Evolutionary conservation across 352 stramenopile species (phyloP).

Genomic region (Phytophthora pinifolia): DNA sequence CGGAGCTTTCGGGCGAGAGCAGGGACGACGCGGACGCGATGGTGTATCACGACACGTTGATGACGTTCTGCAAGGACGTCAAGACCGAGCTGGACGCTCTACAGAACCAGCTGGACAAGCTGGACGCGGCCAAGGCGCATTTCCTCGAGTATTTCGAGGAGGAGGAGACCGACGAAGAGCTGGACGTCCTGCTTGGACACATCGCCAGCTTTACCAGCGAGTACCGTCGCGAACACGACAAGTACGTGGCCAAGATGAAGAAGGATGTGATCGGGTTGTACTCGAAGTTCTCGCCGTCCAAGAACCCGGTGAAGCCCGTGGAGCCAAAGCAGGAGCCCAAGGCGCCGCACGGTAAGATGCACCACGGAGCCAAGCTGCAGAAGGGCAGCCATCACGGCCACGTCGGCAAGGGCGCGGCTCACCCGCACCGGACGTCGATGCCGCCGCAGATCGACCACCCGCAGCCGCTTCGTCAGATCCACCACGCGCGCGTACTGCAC

Average conservation of each 20-base stretch:
- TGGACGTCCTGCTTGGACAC: conserved; percentile 72
- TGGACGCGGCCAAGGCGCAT: conserved; percentile 61
- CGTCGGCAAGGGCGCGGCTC: conserved; percentile 16
- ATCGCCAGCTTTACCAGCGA: conserved; percentile 78
- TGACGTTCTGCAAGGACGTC: conserved; percentile 61
- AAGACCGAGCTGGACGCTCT: conserved; percentile 58
- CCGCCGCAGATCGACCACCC: conserved; percentile 32
- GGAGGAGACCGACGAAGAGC: conserved; percentile 73
- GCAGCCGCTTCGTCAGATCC: conserved; percentile 29
- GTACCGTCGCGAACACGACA: conserved; percentile 70
- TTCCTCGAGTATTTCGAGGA: conserved; percentile 88
- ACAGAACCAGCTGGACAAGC: conserved; percentile 47
- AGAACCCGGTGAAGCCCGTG: conserved; percentile 28
- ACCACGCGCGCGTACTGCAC: conserved; percentile 30
- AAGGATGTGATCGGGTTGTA: conserved; percentile 37
- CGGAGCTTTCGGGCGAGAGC: conserved; percentile 31
- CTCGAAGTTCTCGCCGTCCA: conserved; percentile 34
- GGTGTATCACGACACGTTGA: conserved; percentile 47
- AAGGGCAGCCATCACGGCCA: conserved; percentile 14
- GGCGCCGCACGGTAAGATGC: conserved; percentile 18
- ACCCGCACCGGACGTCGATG: conserved; percentile 26
- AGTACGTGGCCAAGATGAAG: conserved; percentile 59
- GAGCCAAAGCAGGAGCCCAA: conserved; percentile 31
- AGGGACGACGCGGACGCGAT: conserved; percentile 37
- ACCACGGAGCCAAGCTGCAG: conserved; percentile 21